Conservation (phyloP, 2,329 filamentous ascomycete species). For the Oidium heveae region DNA sequence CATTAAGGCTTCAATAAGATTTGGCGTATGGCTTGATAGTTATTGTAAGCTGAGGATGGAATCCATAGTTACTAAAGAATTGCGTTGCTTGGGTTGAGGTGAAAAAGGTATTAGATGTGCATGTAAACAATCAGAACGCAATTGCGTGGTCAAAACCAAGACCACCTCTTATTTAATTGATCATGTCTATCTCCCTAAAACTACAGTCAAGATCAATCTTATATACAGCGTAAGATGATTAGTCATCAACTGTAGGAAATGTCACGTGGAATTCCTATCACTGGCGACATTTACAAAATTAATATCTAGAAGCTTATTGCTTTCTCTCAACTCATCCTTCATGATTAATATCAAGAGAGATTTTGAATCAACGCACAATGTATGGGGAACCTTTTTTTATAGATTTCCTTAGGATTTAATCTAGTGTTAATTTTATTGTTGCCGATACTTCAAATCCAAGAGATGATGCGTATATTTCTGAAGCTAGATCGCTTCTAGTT, state of each 20-base stretch:
- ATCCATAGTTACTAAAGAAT: slow-evolving; percentile 1
- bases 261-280: too few species aligned
- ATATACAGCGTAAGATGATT: too few species aligned
- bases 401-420: background rate
- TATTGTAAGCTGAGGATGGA: background rate
- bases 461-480: background rate
- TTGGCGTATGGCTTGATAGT: background rate
- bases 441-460: background rate
- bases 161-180: too few species aligned
- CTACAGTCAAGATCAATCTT: too few species aligned
- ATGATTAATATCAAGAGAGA: background rate
- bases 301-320: too few species aligned
- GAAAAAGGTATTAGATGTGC: too few species aligned
- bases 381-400: background rate
- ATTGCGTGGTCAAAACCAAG: too few species aligned
- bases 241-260: too few species aligned
- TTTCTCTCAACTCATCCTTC: background rate
- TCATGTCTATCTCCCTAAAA: too few species aligned
- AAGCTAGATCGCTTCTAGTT: background rate
- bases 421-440: background rate
- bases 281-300: too few species aligned
- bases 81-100: background rate
- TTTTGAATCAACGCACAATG: background rate
- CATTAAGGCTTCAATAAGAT: background rate
- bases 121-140: too few species aligned